phyloP scores from a whole-genome alignment of 1,284 basidiomycete genomes.

The Ceratobasidium sp. region DNA sequence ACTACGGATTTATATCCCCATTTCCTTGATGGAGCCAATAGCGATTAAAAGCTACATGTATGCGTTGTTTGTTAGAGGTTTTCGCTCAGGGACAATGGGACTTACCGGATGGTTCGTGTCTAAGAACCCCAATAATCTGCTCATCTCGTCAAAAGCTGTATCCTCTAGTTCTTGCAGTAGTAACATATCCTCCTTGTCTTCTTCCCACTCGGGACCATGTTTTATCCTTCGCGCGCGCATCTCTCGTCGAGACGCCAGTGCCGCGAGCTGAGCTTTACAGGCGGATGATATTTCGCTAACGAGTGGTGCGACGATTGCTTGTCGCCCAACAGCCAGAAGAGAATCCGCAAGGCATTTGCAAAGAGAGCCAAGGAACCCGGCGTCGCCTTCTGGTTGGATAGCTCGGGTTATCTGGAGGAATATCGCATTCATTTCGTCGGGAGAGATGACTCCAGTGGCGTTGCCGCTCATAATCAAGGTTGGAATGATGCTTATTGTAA shows the following conservation, averaged over 20 bases:
- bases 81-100: neutral
- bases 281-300: slow-evolving; percentile 62
- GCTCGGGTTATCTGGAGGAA: slow-evolving; percentile 77
- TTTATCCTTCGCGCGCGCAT: slow-evolving; percentile 61
- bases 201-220: slow-evolving; percentile 60
- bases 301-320: slow-evolving; percentile 66
- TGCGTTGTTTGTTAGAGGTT: neutral
- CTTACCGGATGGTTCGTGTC: slow-evolving; percentile 67
- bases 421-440: slow-evolving; percentile 77
- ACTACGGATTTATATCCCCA: slow-evolving; percentile 62
- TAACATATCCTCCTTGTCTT: slow-evolving; percentile 77
- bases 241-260: slow-evolving; percentile 75
- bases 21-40: slow-evolving; percentile 75
- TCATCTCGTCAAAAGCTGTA: slow-evolving; percentile 81
- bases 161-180: slow-evolving; percentile 81
- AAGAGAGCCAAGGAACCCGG: slow-evolving; percentile 80
- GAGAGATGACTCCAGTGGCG: slow-evolving; percentile 73
- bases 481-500: slow-evolving; percentile 72
- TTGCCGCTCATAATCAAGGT: slow-evolving; percentile 80
- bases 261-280: slow-evolving; percentile 75
- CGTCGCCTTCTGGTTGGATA: slow-evolving; percentile 76
- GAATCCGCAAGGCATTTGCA: slow-evolving; percentile 83
- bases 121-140: slow-evolving; percentile 68
- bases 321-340: slow-evolving; percentile 70
- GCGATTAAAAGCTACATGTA: slow-evolving; percentile 67